Conservation (phyloP, 345 rosid genomes). For the Syzygium aromaticum region DNA sequence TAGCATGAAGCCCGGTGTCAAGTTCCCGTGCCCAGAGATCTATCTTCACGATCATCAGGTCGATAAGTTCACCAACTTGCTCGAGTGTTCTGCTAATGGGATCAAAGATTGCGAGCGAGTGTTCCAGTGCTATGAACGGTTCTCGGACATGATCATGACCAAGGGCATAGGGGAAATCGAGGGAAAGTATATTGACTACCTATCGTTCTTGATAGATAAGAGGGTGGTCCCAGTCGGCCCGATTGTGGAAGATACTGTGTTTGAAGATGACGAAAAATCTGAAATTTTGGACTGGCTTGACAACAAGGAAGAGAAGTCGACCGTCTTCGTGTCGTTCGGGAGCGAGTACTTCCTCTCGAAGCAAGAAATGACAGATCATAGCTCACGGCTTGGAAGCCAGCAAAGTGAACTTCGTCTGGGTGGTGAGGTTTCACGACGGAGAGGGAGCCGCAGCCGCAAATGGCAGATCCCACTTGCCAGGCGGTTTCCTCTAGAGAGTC, state of each 20-base stretch:
- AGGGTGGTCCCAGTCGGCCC: slow-evolving; percentile 14
- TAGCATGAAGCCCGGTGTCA: not conserved
- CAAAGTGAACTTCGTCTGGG: slow-evolving; percentile 14
- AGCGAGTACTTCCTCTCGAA: slow-evolving; percentile 12
- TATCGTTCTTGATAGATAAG: not conserved
- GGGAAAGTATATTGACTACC: slow-evolving; percentile 10
- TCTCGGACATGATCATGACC: slow-evolving; percentile 5
- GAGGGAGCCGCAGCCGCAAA: not conserved
- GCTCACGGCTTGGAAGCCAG: slow-evolving; percentile 13
- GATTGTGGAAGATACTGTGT: not conserved
- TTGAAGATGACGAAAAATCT: not conserved
- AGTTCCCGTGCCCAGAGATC: slow-evolving; percentile 1
- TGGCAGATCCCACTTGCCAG: slow-evolving; percentile 1
- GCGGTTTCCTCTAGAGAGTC: slow-evolving; percentile 12
- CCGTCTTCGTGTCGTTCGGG: slow-evolving; percentile 20
- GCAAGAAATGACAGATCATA: slow-evolving; percentile 9
- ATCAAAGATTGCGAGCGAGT: not conserved
- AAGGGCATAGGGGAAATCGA: slow-evolving; percentile 11
- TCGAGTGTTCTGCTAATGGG: not conserved
- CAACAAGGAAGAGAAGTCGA: slow-evolving; percentile 4
- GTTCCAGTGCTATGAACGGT: slow-evolving; percentile 1
- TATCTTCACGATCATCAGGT: slow-evolving; percentile 1
- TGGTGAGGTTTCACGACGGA: slow-evolving; percentile 7
- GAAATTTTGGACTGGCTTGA: slow-evolving; percentile 12
- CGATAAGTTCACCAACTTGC: not conserved